Base-by-base conservation (phyloP, 768 basidiomycete species). In the Leccinum obscurum region DNA sequence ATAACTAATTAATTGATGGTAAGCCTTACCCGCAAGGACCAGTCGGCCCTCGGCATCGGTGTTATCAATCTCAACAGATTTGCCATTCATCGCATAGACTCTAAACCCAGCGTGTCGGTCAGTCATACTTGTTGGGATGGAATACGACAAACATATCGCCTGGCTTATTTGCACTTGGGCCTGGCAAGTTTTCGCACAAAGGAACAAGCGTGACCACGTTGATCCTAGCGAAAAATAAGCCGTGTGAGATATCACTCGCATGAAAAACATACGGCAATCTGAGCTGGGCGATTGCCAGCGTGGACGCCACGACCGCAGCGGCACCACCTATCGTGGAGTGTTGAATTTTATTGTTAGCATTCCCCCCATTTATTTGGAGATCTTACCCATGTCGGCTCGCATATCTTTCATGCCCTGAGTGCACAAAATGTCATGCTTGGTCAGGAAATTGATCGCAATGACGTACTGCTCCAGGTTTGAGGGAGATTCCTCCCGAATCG, bases 31-130 rank as follows among this genome's bases (percentile, higher is more conserved):
- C 52, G 92, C 82, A 52, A 93, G 83, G 32, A 93, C 77, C 48
- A 93, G 76, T 13, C 91, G 85, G 11, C 90, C 91, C 67, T 92
- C 91, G 6, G 90, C 90, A 69, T 92, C 93, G 0, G 92, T 94
- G 71, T 93, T 93, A 74, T 93, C 91, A 30, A 94, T 82, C 70
- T 94, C 91, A 17, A 94, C 81, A 0, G 88, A 85, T 73, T 93
- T 93, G 39, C 93, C 91, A 64, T 93, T 93, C 89, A 93, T 93
- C 6, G 91, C 89, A 62, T 90, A 90, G 64, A 93, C 66, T 48
- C 90, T 92, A 62, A 50, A 20, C 1, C 41, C 24, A 50, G 7
- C 14, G 22, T 15, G 24, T 64, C 37, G 61, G 48, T 2, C 14
- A 9, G 34, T 57, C 52, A 57, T 28, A 10, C 3, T 20, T 10